A percentile compares a stretch with the other conserved stretches of the same genome.
These are phyloP conservation scores for Xylariales sp. DNA, from an alignment of 2,329 filamentous ascomycete genomes.

Conservation along the genomic window DNA sequence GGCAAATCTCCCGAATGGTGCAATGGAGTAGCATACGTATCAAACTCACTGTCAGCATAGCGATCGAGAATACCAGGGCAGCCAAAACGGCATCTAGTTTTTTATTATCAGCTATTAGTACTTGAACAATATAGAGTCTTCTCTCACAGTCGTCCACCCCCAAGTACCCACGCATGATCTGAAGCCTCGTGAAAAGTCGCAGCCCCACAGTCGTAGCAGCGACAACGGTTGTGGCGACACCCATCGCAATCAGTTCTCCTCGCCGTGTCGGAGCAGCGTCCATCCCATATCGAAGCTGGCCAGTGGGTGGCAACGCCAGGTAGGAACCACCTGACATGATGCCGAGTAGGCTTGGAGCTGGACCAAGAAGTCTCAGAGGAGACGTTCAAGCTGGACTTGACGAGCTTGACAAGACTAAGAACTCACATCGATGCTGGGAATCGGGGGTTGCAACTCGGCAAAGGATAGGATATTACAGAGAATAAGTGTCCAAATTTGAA, in stretches of 20 bases:
- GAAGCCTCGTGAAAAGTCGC: conserved; percentile 1
- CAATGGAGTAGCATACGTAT: too few relatives aligned
- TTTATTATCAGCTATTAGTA: neutral
- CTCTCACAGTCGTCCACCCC: conserved; percentile 3
- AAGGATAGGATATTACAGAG: too few relatives aligned
- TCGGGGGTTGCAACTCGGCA: too few relatives aligned
- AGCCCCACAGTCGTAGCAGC: neutral
- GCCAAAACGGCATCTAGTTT: neutral
- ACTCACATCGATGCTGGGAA: too few relatives aligned
- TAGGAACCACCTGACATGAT: neutral
- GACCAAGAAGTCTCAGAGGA: too few relatives aligned
- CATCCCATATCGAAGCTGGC: conserved; percentile 3
- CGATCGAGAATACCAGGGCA: conserved; percentile 3
- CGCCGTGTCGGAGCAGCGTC: neutral
- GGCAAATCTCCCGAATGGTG: too few relatives aligned
- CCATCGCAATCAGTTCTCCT: conserved; percentile 4
- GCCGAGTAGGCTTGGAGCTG: too few relatives aligned
- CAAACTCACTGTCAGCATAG: too few relatives aligned
- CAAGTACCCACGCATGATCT: neutral
- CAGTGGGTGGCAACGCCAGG: neutral
- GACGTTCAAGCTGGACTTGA: too few relatives aligned
- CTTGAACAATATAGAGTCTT: neutral
- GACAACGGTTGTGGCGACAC: conserved; percentile 1
- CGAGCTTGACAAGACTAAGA: too few relatives aligned
- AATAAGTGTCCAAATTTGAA: too few relatives aligned